Evolutionary conservation across 164 flowering plant species (phyloP), one percentile per base, ranked within the genome.

Genomic region (Nymphaea colorata): DNA sequence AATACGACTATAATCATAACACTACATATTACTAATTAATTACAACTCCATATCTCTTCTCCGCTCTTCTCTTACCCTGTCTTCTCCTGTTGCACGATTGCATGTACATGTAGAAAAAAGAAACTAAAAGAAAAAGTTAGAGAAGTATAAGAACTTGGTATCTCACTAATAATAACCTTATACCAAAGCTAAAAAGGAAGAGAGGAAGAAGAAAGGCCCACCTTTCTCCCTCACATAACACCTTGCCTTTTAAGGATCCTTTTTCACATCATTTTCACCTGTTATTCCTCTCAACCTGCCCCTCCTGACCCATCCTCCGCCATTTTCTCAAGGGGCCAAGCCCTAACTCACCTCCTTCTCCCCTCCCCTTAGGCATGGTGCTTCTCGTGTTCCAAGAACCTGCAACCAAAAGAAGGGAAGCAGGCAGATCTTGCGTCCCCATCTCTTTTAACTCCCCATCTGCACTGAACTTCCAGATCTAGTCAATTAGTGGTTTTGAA

Each of bases 401-500:
- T 6, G 85, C 80, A 85, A 82, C 87, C 87, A 86, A 80, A 87
- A 86, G 93, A 86, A 90, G 75, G 83, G 86, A 80, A 91, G 84
- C 80, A 86, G 93, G 93, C 85, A 84, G 42, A 61, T 6, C 64
- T 17, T 17, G 7, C 36, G 36, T 61, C 7, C 4, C 64, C 64
- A 17, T 61, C 18, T 8, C 41, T 61, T 17, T n/a, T 8, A 15
- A 2, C 25, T 17, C 25, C 41, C 11, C 7, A 61, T 6, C 25
- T 8, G 42, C 41, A 61, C n/a, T 10, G 7, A 0, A 61, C 25
- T 61, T 17, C 42, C 11, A 41, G 42, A 11, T 42, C 36, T 66
- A 51, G 36, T 17, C 62, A 10, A 45, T 18, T 6, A 41, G n/a
- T 3, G 7, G 61, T 3, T 10, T 63, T 41, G 36, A 51, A 11